These are phyloP conservation scores for Hypoxylon sp. DNA, from an alignment of 2,329 filamentous ascomycete species.

Conservation along the genomic window DNA sequence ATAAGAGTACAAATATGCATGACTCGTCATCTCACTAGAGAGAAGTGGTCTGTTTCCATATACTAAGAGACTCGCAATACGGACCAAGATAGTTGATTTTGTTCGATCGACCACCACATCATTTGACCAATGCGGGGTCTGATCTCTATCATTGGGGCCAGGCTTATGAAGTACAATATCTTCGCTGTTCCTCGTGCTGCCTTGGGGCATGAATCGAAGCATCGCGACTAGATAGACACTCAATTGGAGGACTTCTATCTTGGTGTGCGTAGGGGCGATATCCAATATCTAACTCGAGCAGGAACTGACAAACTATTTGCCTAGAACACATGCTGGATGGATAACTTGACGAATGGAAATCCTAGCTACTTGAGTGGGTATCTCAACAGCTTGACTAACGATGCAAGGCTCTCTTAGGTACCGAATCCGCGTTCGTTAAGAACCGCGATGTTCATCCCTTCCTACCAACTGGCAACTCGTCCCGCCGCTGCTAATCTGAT, in stretches of 20 bases:
- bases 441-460: slow-evolving; percentile 52
- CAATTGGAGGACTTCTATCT: slow-evolving; percentile 47
- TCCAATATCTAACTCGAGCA: slow-evolving; percentile 29
- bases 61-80: slow-evolving; percentile 3
- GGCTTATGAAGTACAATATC: no score
- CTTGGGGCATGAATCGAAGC: slow-evolving; percentile 49
- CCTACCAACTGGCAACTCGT: slow-evolving; percentile 53
- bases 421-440: slow-evolving; percentile 50
- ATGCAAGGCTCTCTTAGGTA: slow-evolving; percentile 44
- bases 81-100: slow-evolving; percentile 12
- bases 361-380: slow-evolving; percentile 46
- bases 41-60: slow-evolving; percentile 9
- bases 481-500: slow-evolving; percentile 45
- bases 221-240: slow-evolving; percentile 45
- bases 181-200: no score
- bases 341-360: slow-evolving; percentile 45
- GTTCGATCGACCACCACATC: slow-evolving; percentile 25
- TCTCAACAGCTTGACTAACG: slow-evolving; percentile 52
- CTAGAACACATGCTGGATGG: slow-evolving; percentile 42
- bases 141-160: slow-evolving; percentile 53
- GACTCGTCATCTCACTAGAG: slow-evolving; percentile 26
- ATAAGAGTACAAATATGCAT: slow-evolving; percentile 15
- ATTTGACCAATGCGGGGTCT: slow-evolving; percentile 37
- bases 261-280: slow-evolving; percentile 25
- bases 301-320: slow-evolving; percentile 49